Percentiles rank a stretch among this genome's conserved stretches.
phyloP scores from a whole-genome alignment of 352 stramenopile genomes.

The Globisporangium spinosum region DNA sequence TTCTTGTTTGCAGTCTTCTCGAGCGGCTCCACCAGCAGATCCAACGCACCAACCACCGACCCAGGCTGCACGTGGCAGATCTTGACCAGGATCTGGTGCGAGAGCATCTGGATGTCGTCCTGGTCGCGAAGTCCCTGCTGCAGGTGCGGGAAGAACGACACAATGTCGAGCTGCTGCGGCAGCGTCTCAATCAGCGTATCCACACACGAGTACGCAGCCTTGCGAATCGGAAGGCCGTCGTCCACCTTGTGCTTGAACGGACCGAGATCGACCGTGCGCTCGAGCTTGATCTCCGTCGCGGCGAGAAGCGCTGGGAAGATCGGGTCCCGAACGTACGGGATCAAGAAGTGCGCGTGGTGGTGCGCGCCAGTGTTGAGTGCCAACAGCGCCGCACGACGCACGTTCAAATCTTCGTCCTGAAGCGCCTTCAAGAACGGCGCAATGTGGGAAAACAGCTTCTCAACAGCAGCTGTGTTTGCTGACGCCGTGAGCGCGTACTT shows the following conservation, averaged over 20 bases:
- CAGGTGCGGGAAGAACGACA: constrained; percentile 92
- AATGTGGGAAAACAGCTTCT: constrained; percentile 68
- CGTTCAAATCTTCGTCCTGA: constrained; percentile 92
- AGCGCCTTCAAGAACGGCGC: constrained; percentile 91
- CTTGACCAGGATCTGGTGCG: constrained; percentile 96
- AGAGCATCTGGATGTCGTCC: constrained; percentile 96
- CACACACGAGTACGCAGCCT: constrained; percentile 93
- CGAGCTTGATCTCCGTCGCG: constrained; percentile 91
- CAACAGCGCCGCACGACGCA: constrained; percentile 93
- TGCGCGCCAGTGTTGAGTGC: constrained; percentile 96
- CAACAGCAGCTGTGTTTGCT: constrained; percentile 33
- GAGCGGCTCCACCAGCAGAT: constrained; percentile 89
- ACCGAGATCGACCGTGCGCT: constrained; percentile 96
- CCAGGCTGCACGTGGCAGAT: constrained; percentile 84
- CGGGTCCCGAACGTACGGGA: constrained; percentile 72
- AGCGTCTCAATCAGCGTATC: constrained; percentile 95
- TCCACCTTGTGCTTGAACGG: constrained; percentile 99
- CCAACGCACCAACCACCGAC: constrained; percentile 81
- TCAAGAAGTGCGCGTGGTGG: constrained; percentile 87
- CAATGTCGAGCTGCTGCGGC: constrained; percentile 90
- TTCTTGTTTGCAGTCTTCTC: constrained; percentile 96
- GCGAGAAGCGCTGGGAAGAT: constrained; percentile 92
- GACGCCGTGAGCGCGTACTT: constrained; percentile 82
- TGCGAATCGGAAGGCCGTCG: constrained; percentile 80
- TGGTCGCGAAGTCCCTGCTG: constrained; percentile 89